These are phyloP conservation scores for Geotrichum restrictum DNA, from an alignment of 1,139 yeast genomes.

Conservation along the genomic window DNA sequence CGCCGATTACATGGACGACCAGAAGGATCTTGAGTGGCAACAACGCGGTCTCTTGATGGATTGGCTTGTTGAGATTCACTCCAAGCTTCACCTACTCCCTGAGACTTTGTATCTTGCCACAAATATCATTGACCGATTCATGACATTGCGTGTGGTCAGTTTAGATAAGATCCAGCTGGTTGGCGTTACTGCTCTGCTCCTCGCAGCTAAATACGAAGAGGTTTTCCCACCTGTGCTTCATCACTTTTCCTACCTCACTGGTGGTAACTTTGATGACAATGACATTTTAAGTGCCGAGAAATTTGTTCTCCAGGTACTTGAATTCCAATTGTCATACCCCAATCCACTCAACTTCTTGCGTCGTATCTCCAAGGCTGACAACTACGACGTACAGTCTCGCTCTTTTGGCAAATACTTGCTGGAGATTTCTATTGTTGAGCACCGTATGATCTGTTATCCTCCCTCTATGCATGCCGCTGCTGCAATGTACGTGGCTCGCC, in stretches of 20 bases:
- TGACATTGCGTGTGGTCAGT: constrained; percentile 74
- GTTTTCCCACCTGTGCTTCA: constrained; percentile 86
- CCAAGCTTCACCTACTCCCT: constrained; percentile 78
- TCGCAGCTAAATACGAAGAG: constrained; percentile 94
- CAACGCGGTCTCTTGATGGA: constrained; percentile 89
- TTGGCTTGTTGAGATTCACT: constrained; percentile 92
- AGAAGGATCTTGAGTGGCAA: constrained; percentile 72
- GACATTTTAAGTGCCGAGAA: constrained; percentile 87
- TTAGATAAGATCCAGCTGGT: constrained; percentile 81
- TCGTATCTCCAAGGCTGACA: constrained; percentile 91
- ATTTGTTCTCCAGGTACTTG: constrained; percentile 67
- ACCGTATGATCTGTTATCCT: constrained; percentile 68
- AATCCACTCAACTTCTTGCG: constrained; percentile 92
- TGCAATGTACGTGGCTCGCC: constrained; percentile 83
- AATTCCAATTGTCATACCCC: constrained; percentile 81
- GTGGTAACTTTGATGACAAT: constrained; percentile 76
- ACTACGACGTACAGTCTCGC: constrained; percentile 86
- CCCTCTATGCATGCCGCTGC: constrained; percentile 76
- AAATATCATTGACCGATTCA: constrained; percentile 85
- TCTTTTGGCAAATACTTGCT: constrained; percentile 86
- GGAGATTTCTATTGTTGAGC: constrained; percentile 78
- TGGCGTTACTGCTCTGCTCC: constrained; percentile 85
- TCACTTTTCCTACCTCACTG: constrained; percentile 85
- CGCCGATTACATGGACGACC: constrained; percentile 67
- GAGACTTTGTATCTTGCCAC: constrained; percentile 87